These are phyloP conservation scores for Gaultheria prostrata DNA, from an alignment of 148 eudicot species.

Conservation along the genomic window DNA sequence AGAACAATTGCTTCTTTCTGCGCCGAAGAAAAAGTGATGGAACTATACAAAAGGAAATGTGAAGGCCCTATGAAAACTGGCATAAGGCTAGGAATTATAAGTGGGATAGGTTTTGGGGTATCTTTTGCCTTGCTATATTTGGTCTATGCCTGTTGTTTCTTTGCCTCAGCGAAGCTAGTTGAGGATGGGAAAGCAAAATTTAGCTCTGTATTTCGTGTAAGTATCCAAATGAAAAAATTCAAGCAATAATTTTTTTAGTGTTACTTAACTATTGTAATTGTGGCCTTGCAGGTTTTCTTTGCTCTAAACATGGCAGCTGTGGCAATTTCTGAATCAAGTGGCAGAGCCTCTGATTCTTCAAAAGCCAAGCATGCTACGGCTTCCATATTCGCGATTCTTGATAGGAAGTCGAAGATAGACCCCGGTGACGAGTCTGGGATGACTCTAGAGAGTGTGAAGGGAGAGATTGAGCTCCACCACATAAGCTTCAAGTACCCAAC, in stretches of 20 bases:
- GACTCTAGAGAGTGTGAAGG: conserved; percentile 45
- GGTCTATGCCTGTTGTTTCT: conserved; percentile 31
- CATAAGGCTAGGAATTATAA: conserved; percentile 49
- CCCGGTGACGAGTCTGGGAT: conserved; percentile 61
- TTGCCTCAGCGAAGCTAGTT: conserved; percentile 57
- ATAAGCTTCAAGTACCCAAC: conserved; percentile 62
- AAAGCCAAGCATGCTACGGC: conserved; percentile 59
- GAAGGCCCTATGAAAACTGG: conserved; percentile 50
- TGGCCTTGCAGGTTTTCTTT: conserved; percentile 53
- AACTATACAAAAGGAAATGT: conserved; percentile 50
- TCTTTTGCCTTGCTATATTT: conserved; percentile 38
- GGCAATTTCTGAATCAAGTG: conserved; percentile 47
- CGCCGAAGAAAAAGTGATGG: conserved; percentile 23
- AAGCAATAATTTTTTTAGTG: no score
- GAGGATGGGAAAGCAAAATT: conserved; percentile 46
- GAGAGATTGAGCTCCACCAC: conserved; percentile 56
- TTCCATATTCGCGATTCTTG: conserved; percentile 56
- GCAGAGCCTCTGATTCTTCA: conserved; percentile 44
- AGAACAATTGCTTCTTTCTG: conserved; percentile 80
- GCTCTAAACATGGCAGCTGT: conserved; percentile 56
- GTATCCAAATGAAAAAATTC: neutral
- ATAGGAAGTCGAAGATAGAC: conserved; percentile 60
- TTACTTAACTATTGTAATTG: neutral
- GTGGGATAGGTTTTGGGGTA: conserved; percentile 54
- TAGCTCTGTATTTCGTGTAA: conserved; percentile 45